phyloP scores from a whole-genome alignment of 441 rosid genomes.

The Omphalea diandra region DNA sequence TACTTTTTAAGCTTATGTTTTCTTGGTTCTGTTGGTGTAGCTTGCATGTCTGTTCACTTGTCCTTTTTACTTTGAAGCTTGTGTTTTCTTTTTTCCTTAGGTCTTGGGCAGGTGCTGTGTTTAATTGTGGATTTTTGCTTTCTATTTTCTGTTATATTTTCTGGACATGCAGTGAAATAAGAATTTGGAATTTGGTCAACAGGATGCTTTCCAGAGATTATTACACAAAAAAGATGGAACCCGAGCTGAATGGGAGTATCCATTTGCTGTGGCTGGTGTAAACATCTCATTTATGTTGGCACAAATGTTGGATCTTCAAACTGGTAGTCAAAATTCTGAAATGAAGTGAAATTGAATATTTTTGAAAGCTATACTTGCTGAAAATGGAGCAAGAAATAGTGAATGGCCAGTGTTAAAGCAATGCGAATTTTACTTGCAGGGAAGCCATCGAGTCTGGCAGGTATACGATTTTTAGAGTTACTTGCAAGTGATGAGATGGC shows the following conservation, averaged over 20 bases:
- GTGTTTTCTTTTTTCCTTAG: too few species aligned
- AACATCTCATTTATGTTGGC: constrained; percentile 67
- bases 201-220: constrained; percentile 61
- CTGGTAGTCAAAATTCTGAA: constrained; percentile 40
- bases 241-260: constrained; percentile 77
- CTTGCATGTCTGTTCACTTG: too few species aligned
- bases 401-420: neutral
- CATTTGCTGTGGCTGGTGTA: constrained; percentile 76
- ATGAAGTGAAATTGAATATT: neutral
- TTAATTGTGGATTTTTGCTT: neutral
- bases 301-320: constrained; percentile 62
- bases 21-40: neutral
- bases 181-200: constrained; percentile 20
- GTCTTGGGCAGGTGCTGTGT: neutral
- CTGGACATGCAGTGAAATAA: neutral
- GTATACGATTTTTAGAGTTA: constrained; percentile 58
- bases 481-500: constrained; percentile 78
- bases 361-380: neutral
- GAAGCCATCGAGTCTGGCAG: constrained; percentile 69
- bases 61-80: too few species aligned
- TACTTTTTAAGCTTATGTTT: too few species aligned
- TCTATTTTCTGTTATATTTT: neutral
- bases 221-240: constrained; percentile 64
- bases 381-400: neutral
- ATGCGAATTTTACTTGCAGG: constrained; percentile 40